Conservation (phyloP, 1,284 basidiomycete species). For the Marasmius oreades region DNA sequence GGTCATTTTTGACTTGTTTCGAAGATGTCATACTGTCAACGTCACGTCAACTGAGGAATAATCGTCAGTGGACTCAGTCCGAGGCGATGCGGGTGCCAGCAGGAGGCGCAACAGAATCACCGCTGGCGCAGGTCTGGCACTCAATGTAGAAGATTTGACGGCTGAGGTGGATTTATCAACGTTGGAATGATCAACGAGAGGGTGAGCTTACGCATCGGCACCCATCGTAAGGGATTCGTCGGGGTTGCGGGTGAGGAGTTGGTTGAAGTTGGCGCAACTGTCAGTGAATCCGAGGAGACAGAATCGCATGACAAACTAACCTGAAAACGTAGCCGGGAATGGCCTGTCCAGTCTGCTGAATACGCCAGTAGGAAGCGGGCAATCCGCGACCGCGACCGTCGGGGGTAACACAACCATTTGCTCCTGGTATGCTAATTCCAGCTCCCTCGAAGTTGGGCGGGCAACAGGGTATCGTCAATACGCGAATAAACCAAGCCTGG, state of each 20-base stretch:
- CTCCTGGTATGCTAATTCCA: neutral
- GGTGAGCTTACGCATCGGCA: neutral
- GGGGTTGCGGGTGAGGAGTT: neutral
- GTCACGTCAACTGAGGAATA: too few species aligned
- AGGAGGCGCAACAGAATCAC: neutral
- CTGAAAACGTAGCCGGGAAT: neutral
- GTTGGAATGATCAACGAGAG: neutral
- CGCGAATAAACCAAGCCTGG: neutral
- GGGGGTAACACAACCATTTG: neutral
- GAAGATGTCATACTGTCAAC: too few species aligned
- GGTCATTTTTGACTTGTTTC: too few species aligned
- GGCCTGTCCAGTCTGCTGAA: neutral
- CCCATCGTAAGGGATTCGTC: neutral
- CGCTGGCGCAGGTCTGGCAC: neutral
- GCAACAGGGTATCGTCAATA: neutral
- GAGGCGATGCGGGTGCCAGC: neutral
- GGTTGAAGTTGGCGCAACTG: neutral
- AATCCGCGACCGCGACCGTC: neutral
- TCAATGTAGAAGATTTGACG: neutral
- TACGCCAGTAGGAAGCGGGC: neutral
- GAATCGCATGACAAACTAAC: neutral
- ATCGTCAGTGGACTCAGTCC: too few species aligned
- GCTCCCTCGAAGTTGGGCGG: neutral
- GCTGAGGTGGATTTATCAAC: neutral
- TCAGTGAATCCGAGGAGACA: neutral